Base-by-base conservation (phyloP, 768 basidiomycete species). In the Tephrocybe rancida region DNA sequence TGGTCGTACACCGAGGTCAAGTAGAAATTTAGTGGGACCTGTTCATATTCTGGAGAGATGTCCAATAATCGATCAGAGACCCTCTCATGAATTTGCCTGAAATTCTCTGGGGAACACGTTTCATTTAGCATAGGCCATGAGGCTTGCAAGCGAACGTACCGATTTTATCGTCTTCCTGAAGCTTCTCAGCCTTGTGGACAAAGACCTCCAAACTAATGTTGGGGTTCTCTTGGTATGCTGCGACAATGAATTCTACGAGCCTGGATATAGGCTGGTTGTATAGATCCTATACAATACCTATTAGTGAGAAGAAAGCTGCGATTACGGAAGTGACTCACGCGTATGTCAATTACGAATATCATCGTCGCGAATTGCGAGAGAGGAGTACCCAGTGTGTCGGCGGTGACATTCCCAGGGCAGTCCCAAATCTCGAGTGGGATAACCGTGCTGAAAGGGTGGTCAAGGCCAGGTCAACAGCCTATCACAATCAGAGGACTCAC, bases 391-490 rank as follows among this genome's bases (percentile, higher is more conserved):
- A 96, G 79, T n/a, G 85, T 82, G 21, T 93, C 88, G 11, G 88
- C 81, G 3, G 92, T 86, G 50, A 86, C 82, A 55, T 88, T 92
- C 22, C 90, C 91, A 0, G 95, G 96, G 61, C 93, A 92, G 65
- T 97, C 95, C 93, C 93, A 97, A 66, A 98, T 85, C 67, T 97
- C 92, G 32, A 98, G 82, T 1, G 94, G 92, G 56, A 97, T 86
- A 58, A 96, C 85, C 37, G 94, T 89, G 71, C 95, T 97, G 68
- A 42, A 58, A 52, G 21, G 39, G 22, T 60, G 57, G 37, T 52
- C 52, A 41, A 45, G 30, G 41, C 50, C 47, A 51, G 30, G 38
- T 35, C 4, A 26, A 22, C 22, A 7, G n/a, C 27, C 22, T n/a
- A 26, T 42, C 45, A 37, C 27, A 48, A 37, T 26, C 35, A 41